Percentiles rank a stretch among this genome's conserved stretches.
Conservation (phyloP, 768 basidiomycete species). For the Agrocybe chaxingu region DNA sequence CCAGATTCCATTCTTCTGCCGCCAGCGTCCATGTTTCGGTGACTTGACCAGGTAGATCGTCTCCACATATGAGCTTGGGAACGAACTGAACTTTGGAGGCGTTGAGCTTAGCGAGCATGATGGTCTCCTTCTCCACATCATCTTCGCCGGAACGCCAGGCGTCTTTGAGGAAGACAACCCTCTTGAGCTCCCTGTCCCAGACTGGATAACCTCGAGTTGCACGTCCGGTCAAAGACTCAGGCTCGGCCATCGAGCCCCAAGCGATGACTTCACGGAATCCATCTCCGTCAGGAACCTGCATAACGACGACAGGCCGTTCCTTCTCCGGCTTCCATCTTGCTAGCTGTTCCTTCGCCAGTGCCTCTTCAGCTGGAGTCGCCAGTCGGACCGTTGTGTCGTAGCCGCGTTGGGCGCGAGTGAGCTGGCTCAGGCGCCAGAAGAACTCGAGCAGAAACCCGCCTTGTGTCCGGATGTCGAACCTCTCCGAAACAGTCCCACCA, state of each 20-base stretch:
- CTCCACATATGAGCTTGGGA: constrained; percentile 23
- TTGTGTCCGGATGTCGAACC: constrained; percentile 1
- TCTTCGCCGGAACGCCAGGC: constrained; percentile 19
- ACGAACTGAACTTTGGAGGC: constrained; percentile 17
- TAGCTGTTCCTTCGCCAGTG: constrained; percentile 7
- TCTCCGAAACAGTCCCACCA: constrained; percentile 1
- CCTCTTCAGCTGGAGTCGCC: constrained; percentile 7
- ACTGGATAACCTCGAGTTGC: constrained; percentile 21
- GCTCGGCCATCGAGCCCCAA: constrained; percentile 9
- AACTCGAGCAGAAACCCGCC: constrained; percentile 6
- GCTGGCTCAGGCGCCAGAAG: constrained; percentile 23
- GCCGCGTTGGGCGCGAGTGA: constrained; percentile 17
- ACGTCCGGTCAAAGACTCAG: constrained; percentile 17
- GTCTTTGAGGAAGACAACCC: constrained; percentile 28
- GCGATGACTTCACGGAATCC: constrained; percentile 16
- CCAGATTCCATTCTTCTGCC: constrained; percentile 10
- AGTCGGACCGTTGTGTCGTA: constrained; percentile 21
- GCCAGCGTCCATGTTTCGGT: constrained; percentile 13
- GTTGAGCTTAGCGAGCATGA: constrained; percentile 17
- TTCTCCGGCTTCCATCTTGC: neutral
- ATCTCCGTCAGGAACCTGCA: constrained; percentile 9
- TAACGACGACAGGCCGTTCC: constrained; percentile 8
- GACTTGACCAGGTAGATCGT: constrained; percentile 20
- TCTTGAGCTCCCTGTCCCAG: constrained; percentile 6
- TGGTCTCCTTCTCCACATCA: constrained; percentile 17